These are phyloP conservation scores for Schizosaccharomyces versatilis DNA, from an alignment of 1,139 yeast genomes.

Conservation along the genomic window DNA sequence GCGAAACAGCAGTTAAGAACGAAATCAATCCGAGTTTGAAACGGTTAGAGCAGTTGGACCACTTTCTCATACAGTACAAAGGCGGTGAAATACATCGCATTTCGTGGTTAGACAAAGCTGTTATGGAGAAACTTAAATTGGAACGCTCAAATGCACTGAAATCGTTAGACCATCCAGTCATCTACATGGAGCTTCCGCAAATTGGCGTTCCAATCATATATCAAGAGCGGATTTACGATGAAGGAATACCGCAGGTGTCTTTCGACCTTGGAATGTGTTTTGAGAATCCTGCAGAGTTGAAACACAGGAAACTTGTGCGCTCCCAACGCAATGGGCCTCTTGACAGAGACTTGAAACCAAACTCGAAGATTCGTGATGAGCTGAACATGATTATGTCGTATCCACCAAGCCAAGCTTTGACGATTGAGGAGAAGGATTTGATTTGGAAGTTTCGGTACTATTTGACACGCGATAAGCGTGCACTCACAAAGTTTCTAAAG, in stretches of 20 bases:
- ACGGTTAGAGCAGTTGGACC: slow-evolving; percentile 26
- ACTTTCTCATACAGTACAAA: slow-evolving; percentile 38
- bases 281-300: slow-evolving; percentile 68
- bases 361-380: slow-evolving; percentile 60
- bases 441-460: slow-evolving; percentile 85
- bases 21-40: slow-evolving; percentile 17
- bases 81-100: slow-evolving; percentile 40
- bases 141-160: slow-evolving; percentile 18
- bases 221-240: slow-evolving; percentile 20
- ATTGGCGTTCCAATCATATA: slow-evolving; percentile 68
- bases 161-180: slow-evolving; percentile 21
- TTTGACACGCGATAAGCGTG: slow-evolving; percentile 45
- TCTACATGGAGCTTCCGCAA: slow-evolving; percentile 49
- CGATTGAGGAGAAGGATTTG: slow-evolving; percentile 65
- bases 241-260: slow-evolving; percentile 24
- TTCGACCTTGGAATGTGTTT: slow-evolving; percentile 45
- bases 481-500: slow-evolving; percentile 65
- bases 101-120: slow-evolving; percentile 58
- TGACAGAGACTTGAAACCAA: slow-evolving; percentile 74
- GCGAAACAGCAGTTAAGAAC: slow-evolving; percentile 19
- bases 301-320: slow-evolving; percentile 65
- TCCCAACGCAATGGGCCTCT: slow-evolving; percentile 52
- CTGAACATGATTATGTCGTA: slow-evolving; percentile 42
- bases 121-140: slow-evolving; percentile 35
- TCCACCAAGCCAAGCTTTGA: slow-evolving; percentile 65